Percentiles rank a stretch among this genome's conserved stretches.
Conservation (phyloP, 805 yeast species). For the Saccharomycopsis sp. region DNA sequence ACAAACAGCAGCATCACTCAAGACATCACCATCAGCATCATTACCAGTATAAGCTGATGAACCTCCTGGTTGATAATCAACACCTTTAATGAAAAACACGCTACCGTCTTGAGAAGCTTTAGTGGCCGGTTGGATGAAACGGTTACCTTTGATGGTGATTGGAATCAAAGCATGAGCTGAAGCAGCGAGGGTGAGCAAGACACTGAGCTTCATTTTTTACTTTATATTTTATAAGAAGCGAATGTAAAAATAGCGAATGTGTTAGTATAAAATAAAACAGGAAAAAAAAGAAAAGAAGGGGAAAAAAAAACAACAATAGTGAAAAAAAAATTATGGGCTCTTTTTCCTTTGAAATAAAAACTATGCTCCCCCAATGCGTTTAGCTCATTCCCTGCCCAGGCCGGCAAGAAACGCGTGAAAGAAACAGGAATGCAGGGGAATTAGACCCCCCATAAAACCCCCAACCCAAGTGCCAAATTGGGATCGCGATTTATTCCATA, state of each 20-base stretch:
- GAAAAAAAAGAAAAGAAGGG: not conserved
- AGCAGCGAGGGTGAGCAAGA: not conserved
- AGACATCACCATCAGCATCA: constrained; percentile 45
- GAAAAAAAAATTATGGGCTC: not conserved
- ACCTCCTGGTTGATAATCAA: constrained; percentile 94
- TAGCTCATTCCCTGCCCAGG: too few relatives aligned
- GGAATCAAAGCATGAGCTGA: constrained; percentile 39
- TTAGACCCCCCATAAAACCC: too few relatives aligned
- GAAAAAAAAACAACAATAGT: not conserved
- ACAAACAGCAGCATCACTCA: constrained; percentile 64
- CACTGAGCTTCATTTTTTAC: not conserved
- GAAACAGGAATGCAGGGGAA: too few relatives aligned
- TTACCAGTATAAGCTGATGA: constrained; percentile 47
- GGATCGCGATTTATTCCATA: too few relatives aligned
- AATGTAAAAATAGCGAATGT: constrained; percentile 1
- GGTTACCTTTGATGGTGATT: constrained; percentile 44
- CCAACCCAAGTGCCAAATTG: too few relatives aligned
- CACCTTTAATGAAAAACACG: constrained; percentile 75
- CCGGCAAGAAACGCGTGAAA: too few relatives aligned
- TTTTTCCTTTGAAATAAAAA: too few relatives aligned
- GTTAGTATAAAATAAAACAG: not conserved
- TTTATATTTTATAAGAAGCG: too few relatives aligned
- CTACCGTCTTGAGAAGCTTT: constrained; percentile 40
- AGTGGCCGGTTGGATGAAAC: constrained; percentile 52
- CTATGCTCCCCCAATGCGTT: too few relatives aligned